Evolutionary conservation across 2,329 filamentous ascomycete species (phyloP), one percentile per base, ranked within the genome.

Genomic region (Venturia oleaginea): DNA sequence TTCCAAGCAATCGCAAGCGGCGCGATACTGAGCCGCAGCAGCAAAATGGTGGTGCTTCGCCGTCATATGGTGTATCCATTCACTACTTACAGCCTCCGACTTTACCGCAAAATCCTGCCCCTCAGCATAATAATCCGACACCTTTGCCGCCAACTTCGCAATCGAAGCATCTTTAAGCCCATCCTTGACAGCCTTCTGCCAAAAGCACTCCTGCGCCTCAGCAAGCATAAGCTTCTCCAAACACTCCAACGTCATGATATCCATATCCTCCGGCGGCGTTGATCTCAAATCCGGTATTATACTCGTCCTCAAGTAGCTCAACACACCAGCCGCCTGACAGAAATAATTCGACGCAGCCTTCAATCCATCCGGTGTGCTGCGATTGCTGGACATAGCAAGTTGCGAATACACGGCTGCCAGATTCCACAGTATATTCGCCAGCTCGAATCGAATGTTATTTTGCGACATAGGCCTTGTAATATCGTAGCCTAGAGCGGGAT

Each of bases 21-120:
- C 91, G 17, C 94, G 83, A 70, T 93, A 97, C 73, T 99, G 94
- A 0, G 94, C 94, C 0, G 94, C 94, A 0, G 91, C 93, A 1
- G 93, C 92, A 76, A 99, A 97, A 75, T 97, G 94, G 72, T 97
- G 90, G 72, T 97, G 92, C 74, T 97, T 99, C 6, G 93, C 94
- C 32, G 90, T 92, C 84, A 95, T 92, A 73, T 97, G 93, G 75
- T 97, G 93, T 69, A 99, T 97, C 94, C 93, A 97, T 67, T 94
- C 90, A 64, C 89, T 92, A 73, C 90, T 94, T 69, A 97, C 87
- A 19, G 90, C 87, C 71, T 96, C 88, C 67, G 92, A 96, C 75
- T 92, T 91, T 72, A 95, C 86, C 11, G 91, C 92, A 68, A 87
- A 88, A 70, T 97, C 93, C 7, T 90, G 87, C 0, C 92, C 91